phyloP scores from a whole-genome alignment of 495 filamentous ascomycete species.

The Neurospora pannonica region DNA sequence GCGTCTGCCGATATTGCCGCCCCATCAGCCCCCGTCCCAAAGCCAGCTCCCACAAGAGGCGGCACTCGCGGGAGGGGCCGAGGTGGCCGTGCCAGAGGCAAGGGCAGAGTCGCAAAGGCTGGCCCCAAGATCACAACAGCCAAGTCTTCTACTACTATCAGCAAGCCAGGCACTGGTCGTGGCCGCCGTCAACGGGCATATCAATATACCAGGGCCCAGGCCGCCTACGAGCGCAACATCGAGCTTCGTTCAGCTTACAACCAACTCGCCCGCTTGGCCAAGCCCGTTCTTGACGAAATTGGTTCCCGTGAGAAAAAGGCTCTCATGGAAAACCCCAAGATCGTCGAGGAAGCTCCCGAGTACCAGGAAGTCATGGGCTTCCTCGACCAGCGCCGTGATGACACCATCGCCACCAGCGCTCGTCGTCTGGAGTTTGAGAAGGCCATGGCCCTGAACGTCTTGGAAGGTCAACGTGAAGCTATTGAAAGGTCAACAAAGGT shows the following conservation, averaged over 20 bases:
- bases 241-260: conserved; percentile 31
- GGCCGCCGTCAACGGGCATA: conserved; percentile 37
- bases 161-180: conserved; percentile 18
- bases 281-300: conserved; percentile 33
- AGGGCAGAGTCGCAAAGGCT: conserved; percentile 23
- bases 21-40: background rate
- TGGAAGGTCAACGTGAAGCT: conserved; percentile 4
- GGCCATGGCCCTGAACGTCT: conserved; percentile 10
- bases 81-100: conserved; percentile 15
- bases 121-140: conserved; percentile 7
- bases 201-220: conserved; percentile 28
- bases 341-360: conserved; percentile 24
- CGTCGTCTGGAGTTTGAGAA: conserved; percentile 11
- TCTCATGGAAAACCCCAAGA: conserved; percentile 21
- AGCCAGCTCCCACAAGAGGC: background rate
- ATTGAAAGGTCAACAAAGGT: conserved; percentile 7
- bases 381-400: conserved; percentile 22
- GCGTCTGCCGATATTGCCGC: background rate
- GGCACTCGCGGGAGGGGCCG: conserved; percentile 19
- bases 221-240: conserved; percentile 35
- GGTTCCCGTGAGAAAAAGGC: conserved; percentile 30
- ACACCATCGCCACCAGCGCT: conserved; percentile 10
- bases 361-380: conserved; percentile 17
- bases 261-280: conserved; percentile 27
- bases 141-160: conserved; percentile 7